Conservation (phyloP, 2,329 filamentous ascomycete genomes). For the Dendrostoma leiphaemia region DNA sequence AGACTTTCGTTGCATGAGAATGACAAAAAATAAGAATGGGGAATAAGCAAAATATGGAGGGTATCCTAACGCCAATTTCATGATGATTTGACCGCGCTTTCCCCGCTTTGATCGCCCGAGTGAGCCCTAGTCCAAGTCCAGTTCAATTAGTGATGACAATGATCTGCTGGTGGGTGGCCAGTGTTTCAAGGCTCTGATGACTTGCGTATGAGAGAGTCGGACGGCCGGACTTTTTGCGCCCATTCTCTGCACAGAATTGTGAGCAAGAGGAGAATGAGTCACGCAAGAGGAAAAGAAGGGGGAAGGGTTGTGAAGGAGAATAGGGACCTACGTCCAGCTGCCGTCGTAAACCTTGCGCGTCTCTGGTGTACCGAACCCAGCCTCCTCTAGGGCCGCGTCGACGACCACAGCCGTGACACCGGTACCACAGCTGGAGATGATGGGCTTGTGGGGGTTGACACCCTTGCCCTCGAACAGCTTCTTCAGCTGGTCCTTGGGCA, state of each 20-base stretch:
- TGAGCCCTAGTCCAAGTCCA: background rate
- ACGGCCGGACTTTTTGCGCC: slow-evolving; percentile 62
- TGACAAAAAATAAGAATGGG: background rate
- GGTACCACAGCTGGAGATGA: slow-evolving; percentile 87
- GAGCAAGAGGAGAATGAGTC: slow-evolving; percentile 8
- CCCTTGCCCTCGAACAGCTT: slow-evolving; percentile 78
- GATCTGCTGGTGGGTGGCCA: background rate
- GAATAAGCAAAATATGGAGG: slow-evolving; percentile 13
- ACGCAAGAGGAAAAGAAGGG: background rate
- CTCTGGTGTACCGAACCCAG: slow-evolving; percentile 66
- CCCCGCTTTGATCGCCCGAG: background rate
- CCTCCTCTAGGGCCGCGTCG: slow-evolving; percentile 80
- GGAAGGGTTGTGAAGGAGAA: background rate
- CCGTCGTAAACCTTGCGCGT: slow-evolving; percentile 85
- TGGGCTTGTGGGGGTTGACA: slow-evolving; percentile 73
- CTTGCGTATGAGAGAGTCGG: slow-evolving; percentile 60
- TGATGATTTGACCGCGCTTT: slow-evolving; percentile 1
- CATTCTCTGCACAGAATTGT: slow-evolving; percentile 50
- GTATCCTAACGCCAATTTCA: slow-evolving; percentile 17
- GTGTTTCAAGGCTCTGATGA: slow-evolving; percentile 8
- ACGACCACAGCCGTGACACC: slow-evolving; percentile 91
- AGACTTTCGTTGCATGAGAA: too few species aligned
- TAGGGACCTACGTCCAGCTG: slow-evolving; percentile 88
- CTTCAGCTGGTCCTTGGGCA: slow-evolving; percentile 68
- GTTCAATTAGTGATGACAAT: background rate